phyloP scores from a whole-genome alignment of 1,284 basidiomycete species.

The Agroathelia rolfsii region DNA sequence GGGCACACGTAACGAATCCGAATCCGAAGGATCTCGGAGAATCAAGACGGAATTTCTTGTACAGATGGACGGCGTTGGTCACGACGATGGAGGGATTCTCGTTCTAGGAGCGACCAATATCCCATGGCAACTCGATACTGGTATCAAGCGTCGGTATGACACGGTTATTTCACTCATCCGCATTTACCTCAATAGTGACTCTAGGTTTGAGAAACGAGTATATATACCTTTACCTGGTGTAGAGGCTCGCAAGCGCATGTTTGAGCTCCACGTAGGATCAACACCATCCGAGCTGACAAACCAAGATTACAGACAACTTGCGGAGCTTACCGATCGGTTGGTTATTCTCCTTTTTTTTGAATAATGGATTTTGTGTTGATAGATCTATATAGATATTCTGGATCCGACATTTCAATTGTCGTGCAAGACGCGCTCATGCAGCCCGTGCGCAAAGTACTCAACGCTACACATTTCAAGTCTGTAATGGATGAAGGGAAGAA shows the following conservation, averaged over 20 bases:
- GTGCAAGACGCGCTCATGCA: slow-evolving; percentile 99
- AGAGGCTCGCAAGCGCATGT: slow-evolving; percentile 92
- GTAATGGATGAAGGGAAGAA: slow-evolving; percentile 27
- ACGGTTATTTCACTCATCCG: background rate
- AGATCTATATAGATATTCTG: slow-evolving; percentile 58
- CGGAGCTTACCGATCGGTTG: slow-evolving; percentile 81
- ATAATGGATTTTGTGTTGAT: slow-evolving; percentile 5
- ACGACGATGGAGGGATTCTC: slow-evolving; percentile 95
- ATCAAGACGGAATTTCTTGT: slow-evolving; percentile 99
- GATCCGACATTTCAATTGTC: slow-evolving; percentile 91
- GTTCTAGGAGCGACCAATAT: slow-evolving; percentile 99
- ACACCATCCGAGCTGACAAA: slow-evolving; percentile 81
- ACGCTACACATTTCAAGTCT: slow-evolving; percentile 92
- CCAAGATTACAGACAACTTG: slow-evolving; percentile 78
- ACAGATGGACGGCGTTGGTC: slow-evolving; percentile 98
- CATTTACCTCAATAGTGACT: slow-evolving; percentile 1
- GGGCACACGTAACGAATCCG: slow-evolving; percentile 90
- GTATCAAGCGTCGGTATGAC: slow-evolving; percentile 86
- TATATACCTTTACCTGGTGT: slow-evolving; percentile 95
- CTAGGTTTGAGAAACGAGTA: slow-evolving; percentile 92
- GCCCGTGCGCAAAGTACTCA: slow-evolving; percentile 92
- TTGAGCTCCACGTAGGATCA: slow-evolving; percentile 90
- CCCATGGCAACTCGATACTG: slow-evolving; percentile 94
- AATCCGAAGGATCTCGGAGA: slow-evolving; percentile 89
- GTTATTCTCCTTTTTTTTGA: slow-evolving; percentile 12